phyloP scores from a whole-genome alignment of 2,329 filamentous ascomycete genomes.

The Penicillium sp. region DNA sequence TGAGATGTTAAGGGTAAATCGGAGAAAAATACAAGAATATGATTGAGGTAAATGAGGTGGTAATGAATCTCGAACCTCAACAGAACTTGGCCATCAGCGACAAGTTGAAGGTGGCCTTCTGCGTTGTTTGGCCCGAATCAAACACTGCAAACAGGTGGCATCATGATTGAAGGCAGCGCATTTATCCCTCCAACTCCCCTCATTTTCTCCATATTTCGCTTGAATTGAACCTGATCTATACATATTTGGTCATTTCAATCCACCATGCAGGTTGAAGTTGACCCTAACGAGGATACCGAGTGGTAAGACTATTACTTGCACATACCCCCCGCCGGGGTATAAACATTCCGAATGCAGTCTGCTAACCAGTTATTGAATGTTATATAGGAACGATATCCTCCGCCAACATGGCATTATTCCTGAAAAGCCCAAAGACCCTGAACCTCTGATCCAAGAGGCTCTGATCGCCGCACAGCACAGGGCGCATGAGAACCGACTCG shows the following conservation, averaged over 20 bases:
- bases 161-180: conserved; percentile 19
- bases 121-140: conserved; percentile 31
- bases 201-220: conserved; percentile 1
- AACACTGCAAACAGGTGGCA: conserved; percentile 43
- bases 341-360: conserved; percentile 4
- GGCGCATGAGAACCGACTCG: conserved; percentile 86
- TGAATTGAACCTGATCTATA: background rate
- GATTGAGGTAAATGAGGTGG: conserved; percentile 14
- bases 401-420: conserved; percentile 95
- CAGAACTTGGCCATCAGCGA: conserved; percentile 24
- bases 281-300: conserved; percentile 97
- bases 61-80: conserved; percentile 16
- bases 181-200: conserved; percentile 5
- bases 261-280: conserved; percentile 72
- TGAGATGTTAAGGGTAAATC: background rate
- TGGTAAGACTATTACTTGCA: conserved; percentile 58
- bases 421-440: conserved; percentile 94
- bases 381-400: conserved; percentile 88
- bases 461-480: conserved; percentile 76
- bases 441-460: conserved; percentile 93
- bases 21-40: conserved; percentile 1
- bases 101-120: conserved; percentile 42
- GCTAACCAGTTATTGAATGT: conserved; percentile 10
- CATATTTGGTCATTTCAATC: background rate
- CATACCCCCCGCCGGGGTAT: conserved; percentile 10